Evolutionary conservation across 2,329 filamentous ascomycete species (phyloP), one percentile per base, ranked within the genome.

Genomic region (Fusarium succisae): DNA sequence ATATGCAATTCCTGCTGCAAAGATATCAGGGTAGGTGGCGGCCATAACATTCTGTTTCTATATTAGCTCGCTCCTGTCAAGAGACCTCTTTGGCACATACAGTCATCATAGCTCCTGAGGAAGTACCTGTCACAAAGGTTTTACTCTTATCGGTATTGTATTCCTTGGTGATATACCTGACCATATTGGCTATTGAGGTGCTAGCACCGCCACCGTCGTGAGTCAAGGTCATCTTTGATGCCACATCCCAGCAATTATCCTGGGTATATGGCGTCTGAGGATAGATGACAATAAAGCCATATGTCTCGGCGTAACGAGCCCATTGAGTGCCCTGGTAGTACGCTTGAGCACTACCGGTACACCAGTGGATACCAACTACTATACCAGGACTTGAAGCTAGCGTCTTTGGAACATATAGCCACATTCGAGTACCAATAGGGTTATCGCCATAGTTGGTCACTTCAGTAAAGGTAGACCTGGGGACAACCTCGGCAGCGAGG

Each of bases 191-290:
- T 55, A 90, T 88, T 7, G 83, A 82, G 53, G 85, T 85, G 67
- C 83, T 86, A 72, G 88, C 85, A 20, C 85, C 86, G 10, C 87
- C 87, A 18, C 87, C 87, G 56, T 86, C 81, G 70, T 87, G 87
- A 6, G 84, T 86, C 12, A 89, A 81, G 0, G 86, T 82, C 39
- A 82, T 84, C 44, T 83, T 83, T 15, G 86, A 89, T 10, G 87
- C 85, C 11, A 91, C 89, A 73, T 91, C 90, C 86, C 89, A 91
- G 81, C 90, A 91, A 48, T 79, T 84, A 44, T 82, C 84, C 20
- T 76, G 77, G 1, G 70, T 76, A 28, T 76, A 76, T 7, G 75
- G 76, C 10, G 82, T 85, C 74, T 82, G 82, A 5, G 86, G 86
- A 69, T 85, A 87, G 70, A 87, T 84, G 24, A 85, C 79, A 62